Conservation (phyloP, 169 alveolate species). For the Cytauxzoon felis region DNA sequence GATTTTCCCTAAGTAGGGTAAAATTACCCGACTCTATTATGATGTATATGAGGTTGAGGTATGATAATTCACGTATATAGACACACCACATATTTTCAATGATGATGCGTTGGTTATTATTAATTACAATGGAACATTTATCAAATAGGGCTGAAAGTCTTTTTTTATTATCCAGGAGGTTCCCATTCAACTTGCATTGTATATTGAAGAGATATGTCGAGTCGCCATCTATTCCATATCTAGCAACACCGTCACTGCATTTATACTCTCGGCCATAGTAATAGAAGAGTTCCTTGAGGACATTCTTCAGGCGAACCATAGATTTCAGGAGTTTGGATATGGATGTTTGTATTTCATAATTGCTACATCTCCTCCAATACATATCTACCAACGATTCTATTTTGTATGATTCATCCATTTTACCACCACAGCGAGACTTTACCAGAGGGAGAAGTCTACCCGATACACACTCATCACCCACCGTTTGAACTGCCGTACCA, state of each 20-base stretch:
- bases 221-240: slow-evolving; percentile 53
- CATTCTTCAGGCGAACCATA: slow-evolving; percentile 66
- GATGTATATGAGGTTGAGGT: slow-evolving; percentile 70
- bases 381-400: slow-evolving; percentile 54
- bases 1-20: slow-evolving; percentile 41
- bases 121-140: slow-evolving; percentile 60
- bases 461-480: slow-evolving; percentile 12
- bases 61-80: slow-evolving; percentile 69
- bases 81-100: slow-evolving; percentile 73
- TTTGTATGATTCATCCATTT: slow-evolving; percentile 1
- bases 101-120: slow-evolving; percentile 24
- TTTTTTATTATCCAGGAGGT: slow-evolving; percentile 43
- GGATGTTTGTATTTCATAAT: slow-evolving; percentile 66
- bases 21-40: slow-evolving; percentile 59
- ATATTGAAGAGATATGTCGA: slow-evolving; percentile 58
- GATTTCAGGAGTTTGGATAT: slow-evolving; percentile 64
- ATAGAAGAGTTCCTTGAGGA: slow-evolving; percentile 66
- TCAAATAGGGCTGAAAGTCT: slow-evolving; percentile 66
- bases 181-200: slow-evolving; percentile 48
- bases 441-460: slow-evolving; percentile 32
- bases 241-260: slow-evolving; percentile 20
- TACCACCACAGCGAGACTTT: slow-evolving; percentile 14
- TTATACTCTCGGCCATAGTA: slow-evolving; percentile 33
- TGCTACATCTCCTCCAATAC: slow-evolving; percentile 67
- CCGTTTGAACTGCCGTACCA: slow-evolving; percentile 34